Evolutionary conservation across 2,329 filamentous ascomycete species (phyloP).

Genomic region (Fusarium odoratissimum): DNA sequence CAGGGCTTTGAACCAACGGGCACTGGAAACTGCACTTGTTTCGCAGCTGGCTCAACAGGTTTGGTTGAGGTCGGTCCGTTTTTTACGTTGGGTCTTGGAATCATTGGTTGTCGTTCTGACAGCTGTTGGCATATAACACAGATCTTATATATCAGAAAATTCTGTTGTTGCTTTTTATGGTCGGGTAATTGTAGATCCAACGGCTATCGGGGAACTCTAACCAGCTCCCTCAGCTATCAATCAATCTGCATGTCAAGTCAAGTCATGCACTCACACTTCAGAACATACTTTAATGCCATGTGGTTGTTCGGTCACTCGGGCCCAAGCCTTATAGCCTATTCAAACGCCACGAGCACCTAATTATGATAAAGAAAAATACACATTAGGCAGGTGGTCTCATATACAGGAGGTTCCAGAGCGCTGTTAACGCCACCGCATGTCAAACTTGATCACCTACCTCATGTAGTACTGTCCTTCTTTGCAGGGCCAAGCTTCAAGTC

Average conservation of each 20-base stretch:
- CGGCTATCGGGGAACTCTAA: neutral
- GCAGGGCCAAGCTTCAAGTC: neutral
- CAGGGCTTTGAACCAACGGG: slow-evolving; percentile 8
- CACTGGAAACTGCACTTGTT: slow-evolving; percentile 12
- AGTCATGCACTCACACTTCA: neutral
- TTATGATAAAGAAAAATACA: slow-evolving; percentile 6
- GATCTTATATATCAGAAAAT: slow-evolving; percentile 8
- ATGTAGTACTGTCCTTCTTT: neutral
- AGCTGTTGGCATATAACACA: slow-evolving; percentile 10
- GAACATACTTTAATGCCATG: neutral
- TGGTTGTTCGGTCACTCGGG: neutral
- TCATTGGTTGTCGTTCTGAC: slow-evolving; percentile 21
- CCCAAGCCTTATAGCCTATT: neutral
- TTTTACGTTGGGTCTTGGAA: slow-evolving; percentile 3
- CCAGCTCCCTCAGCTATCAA: neutral
- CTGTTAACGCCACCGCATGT: slow-evolving; percentile 20
- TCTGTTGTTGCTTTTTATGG: neutral
- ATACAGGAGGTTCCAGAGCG: slow-evolving; percentile 10
- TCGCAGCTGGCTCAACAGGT: neutral
- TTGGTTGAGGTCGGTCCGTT: slow-evolving; percentile 1
- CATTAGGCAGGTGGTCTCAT: slow-evolving; percentile 26
- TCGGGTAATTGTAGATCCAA: neutral
- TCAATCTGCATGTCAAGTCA: neutral
- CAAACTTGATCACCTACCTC: slow-evolving; percentile 4
- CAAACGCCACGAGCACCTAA: neutral